These are phyloP conservation scores for Fusarium sp. DNA, from an alignment of 2,329 filamentous ascomycete species.

Conservation along the genomic window DNA sequence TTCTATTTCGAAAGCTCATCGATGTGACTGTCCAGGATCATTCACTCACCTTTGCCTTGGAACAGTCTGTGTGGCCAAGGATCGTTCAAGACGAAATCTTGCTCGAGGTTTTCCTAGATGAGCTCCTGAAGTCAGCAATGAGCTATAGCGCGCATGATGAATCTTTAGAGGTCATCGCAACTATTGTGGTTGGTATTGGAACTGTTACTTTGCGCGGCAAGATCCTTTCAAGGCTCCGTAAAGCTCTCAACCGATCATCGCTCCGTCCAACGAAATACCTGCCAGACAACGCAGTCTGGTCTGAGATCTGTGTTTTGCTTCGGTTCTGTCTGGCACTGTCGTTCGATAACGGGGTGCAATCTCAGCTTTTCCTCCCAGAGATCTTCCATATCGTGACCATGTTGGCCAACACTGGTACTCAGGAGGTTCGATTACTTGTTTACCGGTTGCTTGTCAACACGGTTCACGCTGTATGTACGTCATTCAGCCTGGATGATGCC, in stretches of 20 bases:
- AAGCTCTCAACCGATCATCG: constrained; percentile 73
- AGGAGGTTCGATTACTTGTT: constrained; percentile 66
- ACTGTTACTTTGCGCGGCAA: constrained; percentile 73
- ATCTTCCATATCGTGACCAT: constrained; percentile 77
- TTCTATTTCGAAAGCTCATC: constrained; percentile 72
- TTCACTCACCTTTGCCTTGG: constrained; percentile 66
- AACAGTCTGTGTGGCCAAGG: constrained; percentile 72
- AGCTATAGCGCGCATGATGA: constrained; percentile 66
- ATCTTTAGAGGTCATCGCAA: constrained; percentile 67
- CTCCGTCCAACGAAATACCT: constrained; percentile 71
- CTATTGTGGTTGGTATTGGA: constrained; percentile 69
- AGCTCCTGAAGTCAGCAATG: constrained; percentile 71
- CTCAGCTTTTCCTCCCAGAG: constrained; percentile 73
- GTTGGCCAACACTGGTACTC: constrained; percentile 71
- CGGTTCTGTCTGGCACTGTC: constrained; percentile 73
- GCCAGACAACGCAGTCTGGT: constrained; percentile 74
- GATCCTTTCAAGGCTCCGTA: constrained; percentile 71
- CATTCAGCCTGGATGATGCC: constrained; percentile 69
- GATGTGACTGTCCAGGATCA: constrained; percentile 71
- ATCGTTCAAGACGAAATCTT: constrained; percentile 72
- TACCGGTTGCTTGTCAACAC: constrained; percentile 73
- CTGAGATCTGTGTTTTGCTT: constrained; percentile 73
- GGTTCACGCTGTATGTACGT: constrained; percentile 73
- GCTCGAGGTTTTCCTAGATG: constrained; percentile 73
- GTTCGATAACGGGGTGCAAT: constrained; percentile 73